Evolutionary conservation across 2,329 filamentous ascomycete genomes (phyloP), one percentile per base, ranked within the genome.

Genomic region (Microdochium paspali): DNA sequence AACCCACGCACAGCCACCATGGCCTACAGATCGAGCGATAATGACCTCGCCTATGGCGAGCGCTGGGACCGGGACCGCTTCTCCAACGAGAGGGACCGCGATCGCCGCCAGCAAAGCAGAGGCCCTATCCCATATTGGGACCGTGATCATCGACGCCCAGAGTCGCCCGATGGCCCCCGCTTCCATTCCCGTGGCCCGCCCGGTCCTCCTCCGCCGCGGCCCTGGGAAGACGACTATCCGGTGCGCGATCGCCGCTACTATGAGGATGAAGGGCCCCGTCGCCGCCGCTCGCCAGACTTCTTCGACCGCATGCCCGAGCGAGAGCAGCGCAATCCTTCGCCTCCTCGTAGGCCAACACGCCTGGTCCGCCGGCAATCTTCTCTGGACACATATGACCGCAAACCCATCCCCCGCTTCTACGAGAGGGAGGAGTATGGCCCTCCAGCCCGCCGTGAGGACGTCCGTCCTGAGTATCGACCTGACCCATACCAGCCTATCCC

Each of bases 341-440:
- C 75, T 2, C 67, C 72, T 47, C 73, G 76, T 28, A 76, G 85
- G 43, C 90, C 89, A 2, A 59, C 54, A 2, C 73, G 74, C 25
- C 74, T 90, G 53, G 60, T 93, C 45, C 80, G 90, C 49, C 80
- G 90, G 40, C 90, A 95, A 63, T 95, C 89, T 13, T 95, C 89
- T 46, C 74, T 95, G 32, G 90, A 95, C 63, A 95, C 87, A 0
- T 95, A 89, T 61, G 90, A 96, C 65, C 82, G 90, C 44, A 81
- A 81, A 24, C 84, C 87, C 1, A 60, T 66, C 3, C 66, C 66
- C 9, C 61, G 63, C 45, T 71, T 73, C 54, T 72, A 71, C 47
- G 74, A 84, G 31, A 58, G 64, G 32, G 76, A 79, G 39, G 74
- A 79, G 51, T 74, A 73, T 55, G 67, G 70, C 28, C 71, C 75